Conservation (phyloP, 148 eudicot genomes). For the Diospyros kaki region DNA sequence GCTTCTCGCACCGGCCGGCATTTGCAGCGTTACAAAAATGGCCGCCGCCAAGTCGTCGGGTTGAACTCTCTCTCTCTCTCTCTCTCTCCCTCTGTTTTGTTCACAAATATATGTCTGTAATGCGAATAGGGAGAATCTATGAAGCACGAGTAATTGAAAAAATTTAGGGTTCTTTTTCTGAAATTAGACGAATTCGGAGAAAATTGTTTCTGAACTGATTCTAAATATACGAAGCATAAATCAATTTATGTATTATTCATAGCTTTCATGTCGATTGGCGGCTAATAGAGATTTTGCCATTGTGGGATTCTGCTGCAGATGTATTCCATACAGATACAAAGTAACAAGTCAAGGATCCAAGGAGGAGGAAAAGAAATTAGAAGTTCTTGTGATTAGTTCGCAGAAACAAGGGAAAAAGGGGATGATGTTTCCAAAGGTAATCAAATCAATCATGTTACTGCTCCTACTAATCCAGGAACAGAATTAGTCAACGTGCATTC, state of each 20-base stretch:
- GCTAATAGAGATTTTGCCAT: neutral
- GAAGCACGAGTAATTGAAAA: neutral
- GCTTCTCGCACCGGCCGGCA: constrained; percentile 53
- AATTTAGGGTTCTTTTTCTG: too few relatives aligned
- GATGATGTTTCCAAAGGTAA: constrained; percentile 69
- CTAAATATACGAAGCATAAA: too few relatives aligned
- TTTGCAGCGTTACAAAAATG: constrained; percentile 44
- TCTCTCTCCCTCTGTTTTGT: neutral
- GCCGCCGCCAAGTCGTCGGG: constrained; percentile 56
- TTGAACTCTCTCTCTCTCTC: constrained; percentile 19
- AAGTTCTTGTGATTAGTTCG: constrained; percentile 62
- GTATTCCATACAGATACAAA: constrained; percentile 53
- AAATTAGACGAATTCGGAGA: too few relatives aligned
- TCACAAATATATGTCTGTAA: neutral
- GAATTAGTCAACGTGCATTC: neutral
- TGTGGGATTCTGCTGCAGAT: constrained; percentile 26
- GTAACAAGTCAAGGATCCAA: neutral
- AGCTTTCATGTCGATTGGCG: neutral
- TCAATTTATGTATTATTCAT: neutral
- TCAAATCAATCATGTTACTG: neutral
- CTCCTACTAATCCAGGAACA: neutral
- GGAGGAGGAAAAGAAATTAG: constrained; percentile 21
- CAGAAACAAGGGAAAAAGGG: constrained; percentile 35
- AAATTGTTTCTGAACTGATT: too few relatives aligned
- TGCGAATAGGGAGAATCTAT: neutral